Base-by-base conservation (phyloP, 1,139 yeast species). In the Yamadazyma trypodendri region DNA sequence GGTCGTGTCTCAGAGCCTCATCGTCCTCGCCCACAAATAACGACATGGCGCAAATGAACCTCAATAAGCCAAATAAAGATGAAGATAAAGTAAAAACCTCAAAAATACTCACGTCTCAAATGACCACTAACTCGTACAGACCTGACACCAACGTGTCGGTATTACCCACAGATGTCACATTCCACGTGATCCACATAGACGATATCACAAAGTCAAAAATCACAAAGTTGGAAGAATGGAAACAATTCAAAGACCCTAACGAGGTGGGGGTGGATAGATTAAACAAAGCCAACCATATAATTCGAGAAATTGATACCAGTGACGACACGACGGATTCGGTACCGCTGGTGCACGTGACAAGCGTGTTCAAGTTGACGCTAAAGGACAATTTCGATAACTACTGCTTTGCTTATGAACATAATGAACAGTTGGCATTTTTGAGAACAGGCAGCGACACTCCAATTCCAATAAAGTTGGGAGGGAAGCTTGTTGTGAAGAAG, bases 141-240 rank as follows among this genome's bases (percentile, higher is more conserved):
- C n/a, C n/a, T n/a, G n/a, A 45, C 38, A 31, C 43, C 12, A 38
- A 40, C 23, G 32, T 28, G 14, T 42, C 45, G 11, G 34, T 48
- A 2, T 46, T 55, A 1, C 44, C 44, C 21, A 25, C 36, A 4
- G 55, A 62, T 6, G 50, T 62, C 1, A 24, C 51, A 24, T 67
- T 68, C 43, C 49, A 54, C 32, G 57, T 70, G 3, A 52, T 69
- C 13, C 65, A 63, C 35, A 52, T 68, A 2, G 56, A 54, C 37
- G 68, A 68, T 47, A 62, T 70, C 10, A 54, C 69, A 33, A 63
- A 55, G 32, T 62, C 73, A 4, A 55, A 55, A 25, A 50, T 65
- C 22, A 52, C 57, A 34, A 68, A 65, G 33, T 41, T 69, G 10
- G 75, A 70, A 38, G 64, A 65, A 29, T 70, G 76, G 75, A 56